Evolutionary conservation across 2,329 filamentous ascomycete genomes (phyloP), one percentile per base, ranked within the genome.

Genomic region (Biscogniauxia sp.): DNA sequence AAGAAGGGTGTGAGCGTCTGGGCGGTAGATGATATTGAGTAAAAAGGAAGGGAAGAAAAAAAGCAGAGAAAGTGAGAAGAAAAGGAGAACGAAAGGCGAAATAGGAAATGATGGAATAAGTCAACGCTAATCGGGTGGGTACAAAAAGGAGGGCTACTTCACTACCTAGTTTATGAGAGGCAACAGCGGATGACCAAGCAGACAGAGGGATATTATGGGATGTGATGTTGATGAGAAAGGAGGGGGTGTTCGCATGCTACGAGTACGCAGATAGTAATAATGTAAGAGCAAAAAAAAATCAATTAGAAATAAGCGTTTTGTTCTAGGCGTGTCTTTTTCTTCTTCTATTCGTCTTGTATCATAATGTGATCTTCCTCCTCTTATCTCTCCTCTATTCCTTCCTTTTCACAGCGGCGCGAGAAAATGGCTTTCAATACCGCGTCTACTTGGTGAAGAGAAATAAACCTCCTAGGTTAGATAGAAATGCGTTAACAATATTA

Each of bases 1-100:
- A 80, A 79, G 71, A 78, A 76, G 55, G 83, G 83, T 8, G 79
- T 80, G 2, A 78, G 73, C 60, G 80, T 84, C 41, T 80, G 80
- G 77, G 77, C 75, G 52, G 75, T 82, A 73, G 81, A 82, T 61
- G 79, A 80, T 65, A 75, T 77, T 58, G 80, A 80, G 65, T 82
- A 75, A 72, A 13, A 52, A 20, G 28, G 15, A 2, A 52, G 11
- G n/a, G 15, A 51, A n/a, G 45, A 2, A 2, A 19, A 19, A 23
- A 57, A 59, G 50, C 20, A 50, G 5, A 23, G 26, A 15, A 32
- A 13, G 28, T 8, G 28, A 32, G 28, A 32, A 1, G 7, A 32
- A 32, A 32, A 32, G 28, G 6, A 7, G 28, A 32, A 13, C 28
- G 28, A 32, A 32, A 32, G 28, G 28, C 28, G 7, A 32, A 4